A percentile compares a stretch with the other conserved stretches of the same genome.
These are phyloP conservation scores for Glomus cerebriforme DNA, from an alignment of 192 early-diverging fungal species.

Conservation along the genomic window DNA sequence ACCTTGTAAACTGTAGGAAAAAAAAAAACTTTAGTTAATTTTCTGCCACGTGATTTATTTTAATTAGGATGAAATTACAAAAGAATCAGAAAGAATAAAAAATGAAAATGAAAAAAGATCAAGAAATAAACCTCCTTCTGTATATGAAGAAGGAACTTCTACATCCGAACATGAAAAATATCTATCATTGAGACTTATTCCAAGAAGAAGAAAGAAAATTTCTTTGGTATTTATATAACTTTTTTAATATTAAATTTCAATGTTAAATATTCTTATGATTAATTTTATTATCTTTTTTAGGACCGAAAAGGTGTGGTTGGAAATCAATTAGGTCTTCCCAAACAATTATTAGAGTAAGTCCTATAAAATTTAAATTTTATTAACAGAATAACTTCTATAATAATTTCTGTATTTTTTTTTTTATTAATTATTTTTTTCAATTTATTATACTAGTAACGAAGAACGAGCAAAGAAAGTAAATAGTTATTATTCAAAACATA, in stretches of 20 bases:
- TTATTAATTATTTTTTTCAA: background rate
- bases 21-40: background rate
- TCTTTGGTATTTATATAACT: background rate
- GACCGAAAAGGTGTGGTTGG: constrained; percentile 10
- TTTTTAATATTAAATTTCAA: background rate
- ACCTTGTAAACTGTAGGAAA: too few species aligned
- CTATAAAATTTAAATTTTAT: background rate
- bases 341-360: background rate
- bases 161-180: background rate
- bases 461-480: constrained; percentile 33
- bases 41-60: background rate
- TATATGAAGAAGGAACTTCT: background rate
- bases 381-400: background rate
- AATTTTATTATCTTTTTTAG: background rate
- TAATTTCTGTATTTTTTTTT: too few species aligned
- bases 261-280: background rate
- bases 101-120: background rate
- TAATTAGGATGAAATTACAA: background rate
- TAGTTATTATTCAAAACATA: constrained; percentile 33
- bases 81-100: background rate
- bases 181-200: background rate
- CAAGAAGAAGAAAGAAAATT: background rate
- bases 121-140: background rate
- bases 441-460: background rate
- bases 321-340: background rate